A percentile compares a stretch with the other conserved stretches of the same genome.
phyloP scores from a whole-genome alignment of 352 stramenopile species.

The Globisporangium paroecandrum region DNA sequence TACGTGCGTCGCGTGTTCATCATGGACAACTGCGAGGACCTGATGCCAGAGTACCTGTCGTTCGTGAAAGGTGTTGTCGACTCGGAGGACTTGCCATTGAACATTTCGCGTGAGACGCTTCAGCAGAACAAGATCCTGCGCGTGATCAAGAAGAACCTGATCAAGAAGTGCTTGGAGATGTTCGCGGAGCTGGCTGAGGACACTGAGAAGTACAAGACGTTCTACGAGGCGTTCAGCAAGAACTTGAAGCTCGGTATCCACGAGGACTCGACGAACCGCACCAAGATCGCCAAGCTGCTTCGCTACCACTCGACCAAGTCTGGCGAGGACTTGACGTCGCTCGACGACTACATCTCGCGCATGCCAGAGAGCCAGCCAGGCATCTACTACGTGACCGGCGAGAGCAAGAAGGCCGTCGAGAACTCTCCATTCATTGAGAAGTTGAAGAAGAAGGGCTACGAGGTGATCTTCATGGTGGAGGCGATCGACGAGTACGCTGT shows the following conservation, averaged over 20 bases:
- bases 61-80: constrained; percentile 99
- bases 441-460: constrained; percentile 99
- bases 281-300: constrained; percentile 99
- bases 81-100: constrained; percentile 98
- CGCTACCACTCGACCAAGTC: constrained; percentile 99
- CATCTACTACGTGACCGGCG: constrained; percentile 99
- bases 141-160: constrained; percentile 99
- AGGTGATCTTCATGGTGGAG: constrained; percentile 99
- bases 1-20: constrained; percentile 99
- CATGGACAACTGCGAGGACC: constrained; percentile 99
- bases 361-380: constrained; percentile 97
- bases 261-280: constrained; percentile 98
- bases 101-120: constrained; percentile 99
- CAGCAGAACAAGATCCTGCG: constrained; percentile 99
- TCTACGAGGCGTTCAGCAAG: constrained; percentile 99
- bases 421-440: constrained; percentile 99
- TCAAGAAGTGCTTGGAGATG: constrained; percentile 99
- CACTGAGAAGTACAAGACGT: constrained; percentile 98
- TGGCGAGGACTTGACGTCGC: constrained; percentile 94
- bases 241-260: constrained; percentile 99
- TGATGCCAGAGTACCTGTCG: constrained; percentile 99
- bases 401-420: constrained; percentile 99
- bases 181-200: constrained; percentile 99
- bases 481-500: constrained; percentile 99
- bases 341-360: constrained; percentile 98